These are phyloP conservation scores for Favolaschia claudopus DNA, from an alignment of 768 basidiomycete genomes.

Conservation along the genomic window DNA sequence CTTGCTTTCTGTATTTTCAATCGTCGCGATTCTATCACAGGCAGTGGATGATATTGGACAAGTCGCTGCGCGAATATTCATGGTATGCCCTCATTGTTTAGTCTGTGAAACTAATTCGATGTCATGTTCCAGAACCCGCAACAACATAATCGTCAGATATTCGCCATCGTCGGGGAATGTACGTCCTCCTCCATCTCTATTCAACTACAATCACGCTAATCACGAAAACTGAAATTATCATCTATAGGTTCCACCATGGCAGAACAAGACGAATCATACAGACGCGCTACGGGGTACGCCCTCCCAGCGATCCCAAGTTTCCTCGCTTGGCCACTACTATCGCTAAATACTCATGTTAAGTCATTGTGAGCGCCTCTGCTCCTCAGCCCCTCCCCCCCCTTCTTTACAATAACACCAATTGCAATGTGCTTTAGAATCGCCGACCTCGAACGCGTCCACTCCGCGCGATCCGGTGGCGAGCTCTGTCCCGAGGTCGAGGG, in stretches of 20 bases:
- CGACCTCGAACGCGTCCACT: slow-evolving; percentile 38
- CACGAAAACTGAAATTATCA: neutral
- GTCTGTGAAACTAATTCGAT: neutral
- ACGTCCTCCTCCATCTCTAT: too few species aligned
- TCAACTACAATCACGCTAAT: neutral
- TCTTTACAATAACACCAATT: too few species aligned
- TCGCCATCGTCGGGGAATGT: slow-evolving; percentile 38
- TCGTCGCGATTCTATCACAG: slow-evolving; percentile 16
- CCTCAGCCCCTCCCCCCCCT: slow-evolving; percentile 32
- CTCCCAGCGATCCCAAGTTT: slow-evolving; percentile 38
- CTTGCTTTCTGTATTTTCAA: neutral
- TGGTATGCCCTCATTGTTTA: slow-evolving; percentile 27
- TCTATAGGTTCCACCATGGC: slow-evolving; percentile 32
- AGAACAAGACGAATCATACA: slow-evolving; percentile 32
- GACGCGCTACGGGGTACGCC: slow-evolving; percentile 28
- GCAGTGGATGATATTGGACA: slow-evolving; percentile 44
- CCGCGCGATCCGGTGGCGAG: slow-evolving; percentile 16
- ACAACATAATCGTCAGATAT: slow-evolving; percentile 29
- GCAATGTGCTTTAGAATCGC: slow-evolving; percentile 27
- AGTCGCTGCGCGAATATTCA: slow-evolving; percentile 42
- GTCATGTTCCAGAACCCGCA: slow-evolving; percentile 41
- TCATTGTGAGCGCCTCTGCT: neutral
- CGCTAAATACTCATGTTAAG: slow-evolving; percentile 38
- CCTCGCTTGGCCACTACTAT: slow-evolving; percentile 35
- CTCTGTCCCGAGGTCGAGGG: slow-evolving; percentile 30